A percentile compares a stretch with the other conserved stretches of the same genome.
Conservation (phyloP, 2,329 filamentous ascomycete species). For the Kalmusia sp. region DNA sequence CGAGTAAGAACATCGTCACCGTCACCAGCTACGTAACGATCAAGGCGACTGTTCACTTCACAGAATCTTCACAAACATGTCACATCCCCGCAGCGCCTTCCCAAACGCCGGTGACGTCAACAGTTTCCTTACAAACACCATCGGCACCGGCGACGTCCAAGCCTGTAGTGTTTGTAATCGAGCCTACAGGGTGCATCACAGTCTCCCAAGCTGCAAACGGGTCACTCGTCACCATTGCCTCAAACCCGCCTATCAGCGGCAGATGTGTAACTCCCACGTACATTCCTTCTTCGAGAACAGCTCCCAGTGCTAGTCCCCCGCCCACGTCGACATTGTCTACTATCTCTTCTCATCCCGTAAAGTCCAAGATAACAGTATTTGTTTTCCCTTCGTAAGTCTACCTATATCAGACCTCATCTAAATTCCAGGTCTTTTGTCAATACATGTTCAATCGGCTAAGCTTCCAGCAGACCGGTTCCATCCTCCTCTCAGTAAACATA, state of each 20-base stretch:
- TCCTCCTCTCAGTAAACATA: too few species aligned
- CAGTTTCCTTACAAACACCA: background rate
- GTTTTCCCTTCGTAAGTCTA: too few species aligned
- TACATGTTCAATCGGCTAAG: too few species aligned
- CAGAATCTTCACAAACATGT: background rate
- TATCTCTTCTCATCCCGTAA: too few species aligned
- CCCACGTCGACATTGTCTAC: background rate
- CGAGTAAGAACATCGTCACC: background rate
- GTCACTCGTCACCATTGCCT: background rate
- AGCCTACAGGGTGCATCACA: constrained; percentile 6
- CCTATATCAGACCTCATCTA: too few species aligned
- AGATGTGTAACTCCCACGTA: background rate
- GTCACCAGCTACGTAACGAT: background rate
- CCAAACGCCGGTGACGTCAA: background rate
- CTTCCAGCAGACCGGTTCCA: too few species aligned
- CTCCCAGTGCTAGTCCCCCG: background rate
- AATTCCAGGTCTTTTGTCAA: too few species aligned
- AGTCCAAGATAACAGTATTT: too few species aligned
- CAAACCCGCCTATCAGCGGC: background rate
- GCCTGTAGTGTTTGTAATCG: background rate
- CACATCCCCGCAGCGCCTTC: background rate
- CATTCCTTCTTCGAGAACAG: background rate
- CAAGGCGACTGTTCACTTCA: background rate
- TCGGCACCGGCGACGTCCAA: background rate
- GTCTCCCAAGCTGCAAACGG: background rate